These are phyloP conservation scores for Arthrobotrys megalospora DNA, from an alignment of 2,329 filamentous ascomycete species.

Conservation along the genomic window DNA sequence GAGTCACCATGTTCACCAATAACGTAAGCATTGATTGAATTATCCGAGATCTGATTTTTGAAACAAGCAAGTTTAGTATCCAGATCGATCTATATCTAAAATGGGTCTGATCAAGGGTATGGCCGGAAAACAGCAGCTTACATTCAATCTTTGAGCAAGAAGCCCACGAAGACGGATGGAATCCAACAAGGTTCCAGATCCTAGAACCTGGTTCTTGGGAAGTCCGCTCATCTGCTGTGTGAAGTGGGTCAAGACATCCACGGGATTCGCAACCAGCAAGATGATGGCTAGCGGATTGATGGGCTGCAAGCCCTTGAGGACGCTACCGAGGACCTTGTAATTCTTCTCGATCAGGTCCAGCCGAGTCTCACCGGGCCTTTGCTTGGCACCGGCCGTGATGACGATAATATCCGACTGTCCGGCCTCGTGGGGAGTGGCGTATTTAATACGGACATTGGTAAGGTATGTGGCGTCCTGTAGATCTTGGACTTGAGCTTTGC, in stretches of 20 bases:
- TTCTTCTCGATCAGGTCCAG: conserved; percentile 66
- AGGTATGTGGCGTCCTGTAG: conserved; percentile 65
- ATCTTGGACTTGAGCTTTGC: conserved; percentile 65
- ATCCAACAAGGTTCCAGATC: conserved; percentile 66
- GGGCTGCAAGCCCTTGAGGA: conserved; percentile 65
- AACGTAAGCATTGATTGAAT: conserved; percentile 66
- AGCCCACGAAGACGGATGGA: conserved; percentile 65
- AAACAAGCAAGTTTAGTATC: conserved; percentile 33
- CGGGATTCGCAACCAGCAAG: conserved; percentile 66
- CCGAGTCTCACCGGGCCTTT: conserved; percentile 66
- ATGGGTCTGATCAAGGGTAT: conserved; percentile 10
- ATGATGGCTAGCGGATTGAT: conserved; percentile 65
- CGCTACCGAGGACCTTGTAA: conserved; percentile 64
- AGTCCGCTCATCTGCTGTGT: conserved; percentile 65
- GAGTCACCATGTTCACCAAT: conserved; percentile 66
- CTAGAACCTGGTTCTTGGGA: conserved; percentile 65
- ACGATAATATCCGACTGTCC: conserved; percentile 65
- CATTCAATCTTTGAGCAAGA: conserved; percentile 51
- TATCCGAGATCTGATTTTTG: conserved; percentile 64
- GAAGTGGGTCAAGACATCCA: conserved; percentile 66
- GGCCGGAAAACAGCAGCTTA: conserved; percentile 37
- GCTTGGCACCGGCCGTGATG: conserved; percentile 66
- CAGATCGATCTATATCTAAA: conserved; percentile 24
- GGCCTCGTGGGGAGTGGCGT: conserved; percentile 65
- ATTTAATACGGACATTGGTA: conserved; percentile 65